phyloP scores from a whole-genome alignment of 345 rosid species.

The Arabis hirsuta region DNA sequence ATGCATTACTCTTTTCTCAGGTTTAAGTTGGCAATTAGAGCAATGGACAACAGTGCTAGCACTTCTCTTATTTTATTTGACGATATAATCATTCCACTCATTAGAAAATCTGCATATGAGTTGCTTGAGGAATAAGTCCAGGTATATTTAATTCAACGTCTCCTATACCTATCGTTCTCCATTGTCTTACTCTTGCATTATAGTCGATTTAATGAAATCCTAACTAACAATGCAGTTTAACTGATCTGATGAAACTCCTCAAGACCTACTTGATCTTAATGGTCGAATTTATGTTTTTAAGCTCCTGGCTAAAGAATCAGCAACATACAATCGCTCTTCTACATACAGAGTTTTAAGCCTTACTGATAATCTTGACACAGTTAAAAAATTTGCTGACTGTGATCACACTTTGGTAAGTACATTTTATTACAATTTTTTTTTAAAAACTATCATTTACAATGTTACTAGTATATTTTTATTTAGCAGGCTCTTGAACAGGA shows the following conservation, averaged over 20 bases:
- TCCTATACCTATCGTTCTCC: not conserved
- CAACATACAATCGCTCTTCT: not conserved
- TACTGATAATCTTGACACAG: not conserved
- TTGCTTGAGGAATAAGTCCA: conserved; percentile 18
- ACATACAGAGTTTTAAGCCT: not conserved
- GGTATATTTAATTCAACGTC: not conserved
- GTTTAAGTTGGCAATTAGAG: not conserved
- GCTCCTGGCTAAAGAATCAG: not conserved
- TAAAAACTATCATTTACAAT: not conserved
- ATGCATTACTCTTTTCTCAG: not conserved
- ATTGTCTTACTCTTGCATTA: not conserved
- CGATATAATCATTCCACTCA: not conserved
- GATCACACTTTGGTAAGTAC: not conserved
- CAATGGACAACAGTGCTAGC: not conserved
- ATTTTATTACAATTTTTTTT: too few relatives aligned
- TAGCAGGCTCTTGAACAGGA: not conserved
- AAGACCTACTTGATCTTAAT: not conserved
- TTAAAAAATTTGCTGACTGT: not conserved
- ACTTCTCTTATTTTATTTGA: not conserved
- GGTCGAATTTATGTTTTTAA: not conserved
- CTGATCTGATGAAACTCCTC: not conserved
- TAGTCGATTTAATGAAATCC: not conserved
- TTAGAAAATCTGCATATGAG: conserved; percentile 16
- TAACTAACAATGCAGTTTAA: not conserved
- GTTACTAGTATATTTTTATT: not conserved